Evolutionary conservation across 2,329 filamentous ascomycete genomes (phyloP), one percentile per base, ranked within the genome.

Genomic region (Phaeomoniella chlamydospora): DNA sequence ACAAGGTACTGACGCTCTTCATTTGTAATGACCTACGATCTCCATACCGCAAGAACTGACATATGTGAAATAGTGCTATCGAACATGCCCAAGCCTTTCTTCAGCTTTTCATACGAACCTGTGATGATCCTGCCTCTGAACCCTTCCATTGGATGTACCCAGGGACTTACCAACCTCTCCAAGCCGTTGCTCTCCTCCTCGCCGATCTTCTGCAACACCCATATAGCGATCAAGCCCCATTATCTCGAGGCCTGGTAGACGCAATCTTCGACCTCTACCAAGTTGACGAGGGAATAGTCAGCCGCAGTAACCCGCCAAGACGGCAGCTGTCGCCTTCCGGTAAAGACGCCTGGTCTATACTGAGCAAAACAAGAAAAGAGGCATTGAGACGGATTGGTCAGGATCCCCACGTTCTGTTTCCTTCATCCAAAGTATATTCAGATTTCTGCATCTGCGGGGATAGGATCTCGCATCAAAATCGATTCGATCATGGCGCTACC

Each of bases 131-230:
- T 10, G 35, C 35, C 26, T 48, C 40, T 6, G 37, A 42, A 5
- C 41, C 45, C 3, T 48, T 43, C 31, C 42, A 48, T 15, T 48
- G 45, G 45, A 45, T 48, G 41, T 48, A 48, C 15, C 45, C 45
- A 11, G 45, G 45, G 3, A 44, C 45, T 5, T 48, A 48, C 22
- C 45, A 48, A 22, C 45, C 45, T 29, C 37, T 48, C 2, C 45
- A 48, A 29, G 38, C 43, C 1, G 37, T 45, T 0, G 40, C 45
- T 12, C 32, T 47, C 10, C 36, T 48, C 3, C 39, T 48, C 10
- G 43, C 42, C 12, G 45, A 48, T 34, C 38, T 48, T 2, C 37
- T 47, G 6, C 41, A 45, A 17, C 36, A 37, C 14, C 45, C 45
- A 3, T 32, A 43, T 13, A 46, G 43, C 22, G 42, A 41, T 33